These are phyloP conservation scores for Wickerhamiella infanticola DNA, from an alignment of 1,139 yeast genomes.

Conservation along the genomic window DNA sequence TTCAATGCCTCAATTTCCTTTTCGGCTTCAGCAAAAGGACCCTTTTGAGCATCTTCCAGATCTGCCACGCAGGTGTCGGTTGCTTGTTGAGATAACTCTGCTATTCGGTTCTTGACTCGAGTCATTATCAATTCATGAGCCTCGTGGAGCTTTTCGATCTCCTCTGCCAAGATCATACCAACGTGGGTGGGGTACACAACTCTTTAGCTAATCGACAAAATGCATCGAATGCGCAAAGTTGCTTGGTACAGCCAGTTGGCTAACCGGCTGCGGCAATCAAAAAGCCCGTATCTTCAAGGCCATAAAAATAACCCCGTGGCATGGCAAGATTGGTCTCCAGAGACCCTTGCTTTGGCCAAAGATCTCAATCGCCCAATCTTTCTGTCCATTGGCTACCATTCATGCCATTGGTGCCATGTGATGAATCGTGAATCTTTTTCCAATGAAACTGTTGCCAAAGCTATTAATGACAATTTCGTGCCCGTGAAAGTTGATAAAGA, in stretches of 20 bases:
- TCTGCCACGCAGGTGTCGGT: conserved; percentile 3
- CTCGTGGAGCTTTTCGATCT: conserved; percentile 6
- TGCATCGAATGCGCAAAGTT: neutral
- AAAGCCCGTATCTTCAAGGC: conserved; percentile 9
- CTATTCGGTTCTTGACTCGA: conserved; percentile 3
- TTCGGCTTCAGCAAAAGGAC: conserved; percentile 8
- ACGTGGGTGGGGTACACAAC: conserved; percentile 5
- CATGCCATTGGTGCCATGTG: conserved; percentile 29
- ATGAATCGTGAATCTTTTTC: conserved; percentile 26
- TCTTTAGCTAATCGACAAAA: conserved; percentile 4
- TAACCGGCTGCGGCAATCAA: conserved; percentile 16
- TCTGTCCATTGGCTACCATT: conserved; percentile 26
- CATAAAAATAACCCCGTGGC: conserved; percentile 20
- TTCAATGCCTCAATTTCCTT: conserved; percentile 4
- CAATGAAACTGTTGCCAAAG: conserved; percentile 19
- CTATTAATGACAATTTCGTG: conserved; percentile 22
- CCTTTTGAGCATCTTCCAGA: conserved; percentile 5
- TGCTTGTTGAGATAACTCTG: conserved; percentile 5
- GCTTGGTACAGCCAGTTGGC: neutral
- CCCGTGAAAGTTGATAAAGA: conserved; percentile 28
- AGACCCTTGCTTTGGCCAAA: conserved; percentile 21
- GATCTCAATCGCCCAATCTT: conserved; percentile 23
- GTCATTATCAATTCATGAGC: neutral
- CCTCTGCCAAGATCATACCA: conserved; percentile 4
- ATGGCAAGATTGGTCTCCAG: conserved; percentile 27